Conservation (phyloP, 352 stramenopile genomes). For the Phytophthora pini region DNA sequence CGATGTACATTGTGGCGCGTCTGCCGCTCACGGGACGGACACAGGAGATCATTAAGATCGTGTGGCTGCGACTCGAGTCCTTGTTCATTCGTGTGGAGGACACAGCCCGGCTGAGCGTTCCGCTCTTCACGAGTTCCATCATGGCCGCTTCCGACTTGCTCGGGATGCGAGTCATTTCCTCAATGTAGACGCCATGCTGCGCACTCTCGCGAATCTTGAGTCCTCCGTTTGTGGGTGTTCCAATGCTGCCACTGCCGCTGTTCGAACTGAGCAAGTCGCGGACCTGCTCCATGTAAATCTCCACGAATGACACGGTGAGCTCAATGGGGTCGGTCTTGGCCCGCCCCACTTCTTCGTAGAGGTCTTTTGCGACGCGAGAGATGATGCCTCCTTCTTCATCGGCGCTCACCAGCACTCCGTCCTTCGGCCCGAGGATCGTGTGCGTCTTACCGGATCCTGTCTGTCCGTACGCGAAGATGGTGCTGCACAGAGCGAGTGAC, state of each 20-base stretch:
- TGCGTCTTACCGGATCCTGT: constrained; percentile 94
- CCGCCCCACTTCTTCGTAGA: constrained; percentile 47
- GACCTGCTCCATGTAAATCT: constrained; percentile 92
- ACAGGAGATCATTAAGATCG: constrained; percentile 71
- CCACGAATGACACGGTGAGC: constrained; percentile 76
- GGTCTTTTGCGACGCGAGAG: constrained; percentile 57
- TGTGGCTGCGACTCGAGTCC: constrained; percentile 82
- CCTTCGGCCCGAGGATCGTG: constrained; percentile 75
- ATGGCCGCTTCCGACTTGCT: constrained; percentile 51
- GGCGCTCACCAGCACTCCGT: constrained; percentile 60
- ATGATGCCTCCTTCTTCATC: constrained; percentile 76
- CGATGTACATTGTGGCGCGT: constrained; percentile 80
- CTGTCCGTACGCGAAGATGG: constrained; percentile 92
- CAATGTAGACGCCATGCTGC: constrained; percentile 74
- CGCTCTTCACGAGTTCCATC: constrained; percentile 68
- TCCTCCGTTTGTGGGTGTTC: constrained; percentile 32
- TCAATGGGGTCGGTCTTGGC: constrained; percentile 47
- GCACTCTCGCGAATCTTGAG: constrained; percentile 82
- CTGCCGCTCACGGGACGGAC: constrained; percentile 43
- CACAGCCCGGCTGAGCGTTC: constrained; percentile 69
- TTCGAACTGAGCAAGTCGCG: constrained; percentile 61
- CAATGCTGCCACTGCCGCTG: constrained; percentile 25
- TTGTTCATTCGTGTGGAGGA: constrained; percentile 93
- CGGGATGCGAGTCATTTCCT: constrained; percentile 67
- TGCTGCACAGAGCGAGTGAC: constrained; percentile 35